Percentiles rank a stretch among this genome's conserved stretches.
Evolutionary conservation across 306 rosid species (phyloP).

Genomic region (Herpetospermum pedunculosum): DNA sequence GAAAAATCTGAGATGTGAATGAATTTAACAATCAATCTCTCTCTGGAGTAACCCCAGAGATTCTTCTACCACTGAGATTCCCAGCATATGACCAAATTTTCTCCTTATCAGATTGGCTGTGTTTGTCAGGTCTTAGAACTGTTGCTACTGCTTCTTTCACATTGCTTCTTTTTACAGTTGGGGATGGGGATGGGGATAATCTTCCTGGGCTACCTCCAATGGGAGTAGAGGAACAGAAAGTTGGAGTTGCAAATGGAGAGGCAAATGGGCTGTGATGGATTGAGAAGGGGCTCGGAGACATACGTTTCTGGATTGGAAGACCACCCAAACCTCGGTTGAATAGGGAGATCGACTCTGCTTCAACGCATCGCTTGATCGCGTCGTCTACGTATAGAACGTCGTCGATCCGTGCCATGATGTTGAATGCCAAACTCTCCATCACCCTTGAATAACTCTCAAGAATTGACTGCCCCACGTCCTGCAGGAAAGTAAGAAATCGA

Average conservation of each 20-base stretch:
- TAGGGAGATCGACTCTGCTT: conserved; percentile 50
- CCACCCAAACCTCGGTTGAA: conserved; percentile 66
- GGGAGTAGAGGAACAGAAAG: conserved; percentile 70
- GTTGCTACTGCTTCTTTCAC: conserved; percentile 5
- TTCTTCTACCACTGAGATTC: conserved; percentile 62
- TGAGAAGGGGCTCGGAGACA: conserved; percentile 89
- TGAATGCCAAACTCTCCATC: conserved; percentile 90
- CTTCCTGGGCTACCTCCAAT: conserved; percentile 55
- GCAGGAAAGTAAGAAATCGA: conserved; percentile 32
- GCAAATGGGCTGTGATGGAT: conserved; percentile 71
- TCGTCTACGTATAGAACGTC: conserved; percentile 81
- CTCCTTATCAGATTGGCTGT: conserved; percentile 39
- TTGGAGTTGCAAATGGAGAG: conserved; percentile 78
- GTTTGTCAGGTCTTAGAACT: conserved; percentile 31
- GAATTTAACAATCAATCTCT: conserved; percentile 32
- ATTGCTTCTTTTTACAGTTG: conserved; percentile 24
- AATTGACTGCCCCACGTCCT: conserved; percentile 96
- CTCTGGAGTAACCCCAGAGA: conserved; percentile 64
- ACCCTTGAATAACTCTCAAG: conserved; percentile 98
- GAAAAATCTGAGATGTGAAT: conserved; percentile 6
- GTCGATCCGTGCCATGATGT: conserved; percentile 89
- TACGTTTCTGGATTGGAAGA: conserved; percentile 69
- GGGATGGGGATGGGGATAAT: conserved; percentile 27
- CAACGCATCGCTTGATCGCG: conserved; percentile 55
- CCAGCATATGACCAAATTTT: conserved; percentile 73